Evolutionary conservation across 1,284 basidiomycete genomes (phyloP), one percentile per base, ranked within the genome.

Genomic region (Cryptococcus maquisensis): DNA sequence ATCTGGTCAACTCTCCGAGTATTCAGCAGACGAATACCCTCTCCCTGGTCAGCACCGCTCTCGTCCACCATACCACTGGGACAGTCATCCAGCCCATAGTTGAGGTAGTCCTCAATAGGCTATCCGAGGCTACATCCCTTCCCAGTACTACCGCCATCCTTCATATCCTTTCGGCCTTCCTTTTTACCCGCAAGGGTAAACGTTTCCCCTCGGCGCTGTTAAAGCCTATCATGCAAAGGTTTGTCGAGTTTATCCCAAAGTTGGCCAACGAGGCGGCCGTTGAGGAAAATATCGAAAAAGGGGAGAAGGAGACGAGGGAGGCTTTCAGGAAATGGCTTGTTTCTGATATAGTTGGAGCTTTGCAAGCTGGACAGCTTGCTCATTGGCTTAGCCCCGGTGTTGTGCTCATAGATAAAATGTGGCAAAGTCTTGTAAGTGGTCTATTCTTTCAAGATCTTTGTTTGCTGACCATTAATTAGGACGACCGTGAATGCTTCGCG

Each of bases 11-110:
- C 5, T 51, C 58, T 24, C 62, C 66, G 2, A 64, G 70, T 32
- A 73, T 78, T n/a, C 57, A 57, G n/a, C 66, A 68, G 6, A 55
- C 75, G n/a, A 59, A 67, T 8, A 80, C 82, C 0, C 52, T 73
- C 21, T 57, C 56, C 28, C 59, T 65, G 20, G 78, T 86, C 2
- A 72, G 89, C 4, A 93, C 88, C 0, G 85, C 90, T 0, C 75
- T 90, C 16, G 82, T 87, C 4, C 90, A 93, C 69, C 88, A 93
- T 67, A 86, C 85, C 42, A 61, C 67, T 63, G 84, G 86, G 56
- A 79, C 86, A 20, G 81, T 84, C 51, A 87, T 88, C 64, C 71
- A 80, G 7, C 72, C 81, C 0, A 62, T 90, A 3, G 79, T 83
- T 1, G 84, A 90, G 24, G 64, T 64, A 4, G 56, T 77, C 10